A percentile compares a stretch with the other conserved stretches of the same genome.
Evolutionary conservation across 192 early-diverging fungal species (phyloP).

Genomic region (Mortierella antarctica): DNA sequence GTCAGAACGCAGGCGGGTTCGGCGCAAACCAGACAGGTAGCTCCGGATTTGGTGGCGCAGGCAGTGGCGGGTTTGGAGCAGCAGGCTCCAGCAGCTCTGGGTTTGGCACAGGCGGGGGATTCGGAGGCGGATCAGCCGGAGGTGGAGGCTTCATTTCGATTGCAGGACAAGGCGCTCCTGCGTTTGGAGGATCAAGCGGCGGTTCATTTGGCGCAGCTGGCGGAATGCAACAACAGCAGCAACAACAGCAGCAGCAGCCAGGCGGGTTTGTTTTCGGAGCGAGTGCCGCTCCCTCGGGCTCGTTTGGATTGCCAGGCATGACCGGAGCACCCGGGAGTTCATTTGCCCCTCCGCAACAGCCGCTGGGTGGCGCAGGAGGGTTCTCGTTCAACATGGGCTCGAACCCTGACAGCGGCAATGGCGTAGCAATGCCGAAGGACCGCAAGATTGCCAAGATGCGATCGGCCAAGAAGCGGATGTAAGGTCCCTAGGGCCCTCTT

Average conservation of each 20-base stretch:
- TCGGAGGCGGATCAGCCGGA: neutral
- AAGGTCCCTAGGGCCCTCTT: neutral
- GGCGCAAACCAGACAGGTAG: neutral
- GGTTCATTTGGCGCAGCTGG: neutral
- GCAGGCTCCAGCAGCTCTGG: neutral
- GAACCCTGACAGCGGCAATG: constrained; percentile 1
- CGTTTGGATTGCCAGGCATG: constrained; percentile 24
- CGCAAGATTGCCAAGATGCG: constrained; percentile 40
- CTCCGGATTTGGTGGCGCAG: constrained; percentile 7
- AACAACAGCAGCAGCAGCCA: neutral
- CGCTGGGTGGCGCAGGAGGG: neutral
- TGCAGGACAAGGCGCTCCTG: neutral
- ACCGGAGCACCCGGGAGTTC: constrained; percentile 25
- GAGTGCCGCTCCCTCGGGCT: neutral
- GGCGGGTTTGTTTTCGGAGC: constrained; percentile 9
- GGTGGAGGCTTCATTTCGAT: constrained; percentile 4
- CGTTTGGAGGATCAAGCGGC: neutral
- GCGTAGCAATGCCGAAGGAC: neutral
- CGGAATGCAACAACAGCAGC: neutral
- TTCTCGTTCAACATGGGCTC: constrained; percentile 39
- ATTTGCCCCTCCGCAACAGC: neutral
- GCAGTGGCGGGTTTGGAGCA: neutral
- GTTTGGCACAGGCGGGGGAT: neutral
- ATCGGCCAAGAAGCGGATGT: constrained; percentile 13
- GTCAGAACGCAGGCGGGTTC: constrained; percentile 11